phyloP scores from a whole-genome alignment of 257 asterid genomes.

The Jaltomata sinuosa region DNA sequence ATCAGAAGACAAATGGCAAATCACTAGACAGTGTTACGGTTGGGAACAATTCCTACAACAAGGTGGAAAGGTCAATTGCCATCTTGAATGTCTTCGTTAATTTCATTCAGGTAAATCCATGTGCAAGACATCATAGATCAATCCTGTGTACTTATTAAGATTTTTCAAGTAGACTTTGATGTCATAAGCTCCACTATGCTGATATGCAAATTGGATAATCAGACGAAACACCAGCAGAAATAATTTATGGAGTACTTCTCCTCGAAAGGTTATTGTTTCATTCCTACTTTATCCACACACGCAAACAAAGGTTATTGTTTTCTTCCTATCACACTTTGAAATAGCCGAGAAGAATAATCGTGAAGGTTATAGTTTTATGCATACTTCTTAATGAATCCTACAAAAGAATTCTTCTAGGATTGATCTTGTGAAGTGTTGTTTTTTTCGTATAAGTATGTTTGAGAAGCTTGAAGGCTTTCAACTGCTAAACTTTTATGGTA shows the following conservation, averaged over 20 bases:
- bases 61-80: conserved; percentile 77
- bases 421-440: not conserved
- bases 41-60: conserved; percentile 62
- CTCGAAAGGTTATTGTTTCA: not conserved
- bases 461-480: not conserved
- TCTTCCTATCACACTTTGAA: not conserved
- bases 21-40: conserved; percentile 49
- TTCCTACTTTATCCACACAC: not conserved
- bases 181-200: not conserved
- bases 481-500: not conserved
- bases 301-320: not conserved
- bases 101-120: conserved; percentile 65
- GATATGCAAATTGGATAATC: not conserved
- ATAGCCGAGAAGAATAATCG: not conserved
- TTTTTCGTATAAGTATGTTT: not conserved
- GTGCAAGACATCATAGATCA: not conserved
- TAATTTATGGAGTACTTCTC: not conserved
- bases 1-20: conserved; percentile 20
- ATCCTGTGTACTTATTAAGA: not conserved
- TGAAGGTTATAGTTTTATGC: not conserved
- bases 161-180: not conserved
- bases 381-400: not conserved
- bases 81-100: conserved; percentile 63
- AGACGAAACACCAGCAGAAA: not conserved
- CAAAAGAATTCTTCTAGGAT: not conserved